Base-by-base conservation (phyloP, 2,329 filamentous ascomycete genomes). In the Ophiobolus disseminans region DNA sequence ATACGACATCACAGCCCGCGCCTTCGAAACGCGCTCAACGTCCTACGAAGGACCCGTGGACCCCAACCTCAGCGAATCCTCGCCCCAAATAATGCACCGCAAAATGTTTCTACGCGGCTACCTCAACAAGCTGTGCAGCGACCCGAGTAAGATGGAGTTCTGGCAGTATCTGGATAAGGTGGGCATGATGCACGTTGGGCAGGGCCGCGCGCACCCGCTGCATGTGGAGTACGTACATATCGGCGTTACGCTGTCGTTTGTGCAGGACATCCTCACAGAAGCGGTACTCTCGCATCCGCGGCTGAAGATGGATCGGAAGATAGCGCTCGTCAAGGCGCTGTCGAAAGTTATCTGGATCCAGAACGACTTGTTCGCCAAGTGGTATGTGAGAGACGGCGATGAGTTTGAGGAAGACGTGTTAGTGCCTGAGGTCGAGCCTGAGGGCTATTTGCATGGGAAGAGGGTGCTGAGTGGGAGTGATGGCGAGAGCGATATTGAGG, bases 301-400 rank as follows among this genome's bases (percentile, higher is more conserved):
- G 2, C 77, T 94, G 28, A 79, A 81, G 28, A 79, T 89, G 61
- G 78, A 80, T 48, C 82, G 82, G 72, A 92, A 92, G 75, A 86
- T 88, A 14, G 86, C 83, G 17, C 80, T 93, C 4, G 81, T 92
- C 37, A 89, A 87, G 68, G 89, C 90, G 1, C 78, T 93, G 17
- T 85, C 85, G 54, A 93, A 94, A 71, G 86, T 93, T 20, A 86
- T 93, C 57, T 93, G 89, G 89, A 91, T 93, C 58, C 90, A 93
- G 73, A 93, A 93, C 67, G 89, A 93, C 70, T 79, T 93, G 22
- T 89, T 93, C 70, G 87, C 89, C n/a, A 89, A 88, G 70, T 92
- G 88, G 86, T 89, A 91, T 62, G 83, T 89, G 26, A 79, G 82
- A 25, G 86, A 89, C 57, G 86, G 86, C 40, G 82, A 86, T 26